phyloP scores from a whole-genome alignment of 192 early-diverging fungal genomes.

The Mortierella alpina region DNA sequence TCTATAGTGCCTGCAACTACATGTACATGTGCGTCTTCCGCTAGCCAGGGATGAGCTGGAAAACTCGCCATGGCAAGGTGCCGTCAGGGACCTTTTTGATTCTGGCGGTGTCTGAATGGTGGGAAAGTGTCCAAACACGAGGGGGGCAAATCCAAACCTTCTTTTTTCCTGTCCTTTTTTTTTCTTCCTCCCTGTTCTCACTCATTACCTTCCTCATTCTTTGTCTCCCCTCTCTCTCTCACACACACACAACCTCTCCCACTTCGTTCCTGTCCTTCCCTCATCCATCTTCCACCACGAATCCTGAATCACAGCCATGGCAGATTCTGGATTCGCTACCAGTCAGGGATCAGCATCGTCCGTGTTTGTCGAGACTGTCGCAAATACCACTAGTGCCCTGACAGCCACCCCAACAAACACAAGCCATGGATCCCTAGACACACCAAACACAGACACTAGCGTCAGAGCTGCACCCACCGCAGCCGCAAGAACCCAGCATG shows the following conservation, averaged over 20 bases:
- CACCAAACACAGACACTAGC: background rate
- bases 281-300: background rate
- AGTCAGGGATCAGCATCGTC: conserved; percentile 4
- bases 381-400: background rate
- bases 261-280: background rate
- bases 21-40: no score
- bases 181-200: conserved; percentile 3
- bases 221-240: background rate
- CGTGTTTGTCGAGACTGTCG: conserved; percentile 10
- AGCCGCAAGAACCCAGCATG: background rate
- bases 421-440: background rate
- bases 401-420: background rate
- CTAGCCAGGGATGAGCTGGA: no score
- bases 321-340: conserved; percentile 16
- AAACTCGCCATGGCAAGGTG: background rate
- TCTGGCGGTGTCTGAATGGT: conserved; percentile 18
- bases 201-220: background rate
- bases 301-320: conserved; percentile 1
- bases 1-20: no score
- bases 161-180: conserved; percentile 7
- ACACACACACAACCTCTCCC: background rate
- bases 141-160: background rate
- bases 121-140: conserved; percentile 24
- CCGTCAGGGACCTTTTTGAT: background rate
- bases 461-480: background rate